A percentile compares a stretch with the other conserved stretches of the same genome.
These are phyloP conservation scores for Heritiera fomes DNA, from an alignment of 345 rosid species.

Conservation along the genomic window DNA sequence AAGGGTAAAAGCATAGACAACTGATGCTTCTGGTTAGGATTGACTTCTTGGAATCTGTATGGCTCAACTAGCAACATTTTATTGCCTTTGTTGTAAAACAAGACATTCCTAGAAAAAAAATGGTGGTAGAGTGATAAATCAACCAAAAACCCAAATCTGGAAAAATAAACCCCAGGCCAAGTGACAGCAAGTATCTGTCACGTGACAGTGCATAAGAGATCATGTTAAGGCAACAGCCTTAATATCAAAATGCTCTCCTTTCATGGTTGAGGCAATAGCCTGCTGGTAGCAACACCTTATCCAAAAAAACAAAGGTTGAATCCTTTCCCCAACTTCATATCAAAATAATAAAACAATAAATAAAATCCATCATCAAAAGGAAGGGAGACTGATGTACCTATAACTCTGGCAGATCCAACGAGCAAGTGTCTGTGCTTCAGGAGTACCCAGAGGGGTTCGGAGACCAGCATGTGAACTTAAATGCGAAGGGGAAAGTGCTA, in stretches of 20 bases:
- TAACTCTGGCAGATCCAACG: conserved; percentile 97
- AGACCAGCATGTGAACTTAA: conserved; percentile 85
- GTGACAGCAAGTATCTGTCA: background rate
- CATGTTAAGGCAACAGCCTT: background rate
- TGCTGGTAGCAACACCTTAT: background rate
- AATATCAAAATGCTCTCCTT: background rate
- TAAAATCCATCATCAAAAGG: background rate
- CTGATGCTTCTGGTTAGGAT: background rate
- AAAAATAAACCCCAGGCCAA: background rate
- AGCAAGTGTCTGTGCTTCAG: conserved; percentile 98
- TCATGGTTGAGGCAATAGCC: background rate
- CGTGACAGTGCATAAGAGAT: background rate
- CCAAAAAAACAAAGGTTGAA: background rate
- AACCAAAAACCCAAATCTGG: background rate
- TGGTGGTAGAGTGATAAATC: background rate
- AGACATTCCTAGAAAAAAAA: background rate
- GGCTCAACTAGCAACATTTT: background rate
- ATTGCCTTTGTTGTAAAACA: background rate
- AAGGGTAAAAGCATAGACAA: background rate
- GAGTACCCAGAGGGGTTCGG: conserved; percentile 86
- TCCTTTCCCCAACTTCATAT: background rate
- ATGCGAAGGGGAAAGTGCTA: conserved; percentile 94
- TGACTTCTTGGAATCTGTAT: background rate
- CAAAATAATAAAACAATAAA: background rate
- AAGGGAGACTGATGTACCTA: conserved; percentile 41